Conservation (phyloP, 2,329 filamentous ascomycete species). For the Aspergillus spinulosporus region DNA sequence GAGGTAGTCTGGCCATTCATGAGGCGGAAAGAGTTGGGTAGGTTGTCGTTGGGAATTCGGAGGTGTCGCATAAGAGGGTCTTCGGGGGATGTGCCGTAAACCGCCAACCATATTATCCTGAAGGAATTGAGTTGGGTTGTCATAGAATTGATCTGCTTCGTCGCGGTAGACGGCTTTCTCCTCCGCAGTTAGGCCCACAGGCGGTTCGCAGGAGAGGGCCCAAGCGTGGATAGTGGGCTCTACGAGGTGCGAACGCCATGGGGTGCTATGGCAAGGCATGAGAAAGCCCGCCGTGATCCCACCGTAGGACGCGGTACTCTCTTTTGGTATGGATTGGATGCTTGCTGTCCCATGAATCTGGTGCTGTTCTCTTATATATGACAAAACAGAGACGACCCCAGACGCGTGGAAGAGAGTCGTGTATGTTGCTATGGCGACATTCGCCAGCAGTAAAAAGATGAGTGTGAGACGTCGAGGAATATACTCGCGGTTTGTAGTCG, state of each 20-base stretch:
- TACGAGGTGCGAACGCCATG: conserved; percentile 86
- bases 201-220: conserved; percentile 88
- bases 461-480: conserved; percentile 57
- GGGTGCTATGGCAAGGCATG: conserved; percentile 93
- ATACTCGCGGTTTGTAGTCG: conserved; percentile 31
- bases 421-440: conserved; percentile 71
- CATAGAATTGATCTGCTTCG: conserved; percentile 90
- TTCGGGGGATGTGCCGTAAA: conserved; percentile 33
- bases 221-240: conserved; percentile 74
- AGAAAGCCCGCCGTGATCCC: conserved; percentile 70
- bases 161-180: conserved; percentile 73
- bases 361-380: conserved; percentile 74
- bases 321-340: background rate
- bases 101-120: conserved; percentile 51
- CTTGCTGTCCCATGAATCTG: conserved; percentile 47
- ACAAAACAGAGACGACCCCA: conserved; percentile 72
- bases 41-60: background rate
- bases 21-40: conserved; percentile 20
- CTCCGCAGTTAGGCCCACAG: conserved; percentile 62
- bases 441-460: conserved; percentile 60
- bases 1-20: conserved; percentile 51
- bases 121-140: conserved; percentile 61
- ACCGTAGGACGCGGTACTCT: conserved; percentile 12
- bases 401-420: conserved; percentile 75
- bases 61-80: conserved; percentile 33